phyloP scores from a whole-genome alignment of 139 green algal species.

The Diplosphaera chodatii region DNA sequence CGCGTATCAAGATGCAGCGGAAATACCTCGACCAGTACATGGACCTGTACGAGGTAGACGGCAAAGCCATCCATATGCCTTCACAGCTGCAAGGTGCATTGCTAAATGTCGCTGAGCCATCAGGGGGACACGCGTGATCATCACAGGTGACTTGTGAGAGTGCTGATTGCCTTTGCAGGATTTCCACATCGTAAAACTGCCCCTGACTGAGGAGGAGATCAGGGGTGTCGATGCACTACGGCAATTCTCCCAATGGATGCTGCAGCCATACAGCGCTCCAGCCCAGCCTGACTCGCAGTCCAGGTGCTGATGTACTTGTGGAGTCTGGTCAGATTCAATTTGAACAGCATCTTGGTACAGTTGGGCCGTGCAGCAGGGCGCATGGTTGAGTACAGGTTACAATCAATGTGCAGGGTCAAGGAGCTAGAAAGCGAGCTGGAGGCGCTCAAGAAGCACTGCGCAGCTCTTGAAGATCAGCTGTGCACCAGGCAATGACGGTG shows the following conservation, averaged over 20 bases:
- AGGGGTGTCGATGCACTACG: conserved; percentile 53
- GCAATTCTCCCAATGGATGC: conserved; percentile 58
- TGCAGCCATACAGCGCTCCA: conserved; percentile 46
- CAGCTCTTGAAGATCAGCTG: conserved; percentile 7
- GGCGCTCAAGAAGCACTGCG: conserved; percentile 6
- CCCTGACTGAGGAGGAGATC: conserved; percentile 89
- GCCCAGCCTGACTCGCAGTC: neutral
- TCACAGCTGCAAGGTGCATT: conserved; percentile 23
- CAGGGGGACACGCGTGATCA: too few relatives aligned
- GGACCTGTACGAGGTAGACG: conserved; percentile 95
- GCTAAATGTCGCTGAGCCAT: neutral
- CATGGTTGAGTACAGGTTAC: neutral
- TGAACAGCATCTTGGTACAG: too few relatives aligned
- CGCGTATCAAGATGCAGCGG: conserved; percentile 87
- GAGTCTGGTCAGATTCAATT: too few relatives aligned
- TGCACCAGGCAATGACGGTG: neutral
- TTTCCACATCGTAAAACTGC: conserved; percentile 77
- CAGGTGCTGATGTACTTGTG: neutral
- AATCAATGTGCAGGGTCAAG: conserved; percentile 4
- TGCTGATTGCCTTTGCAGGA: too few relatives aligned
- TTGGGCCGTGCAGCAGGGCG: too few relatives aligned
- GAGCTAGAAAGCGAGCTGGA: conserved; percentile 10
- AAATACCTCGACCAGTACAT: conserved; percentile 88
- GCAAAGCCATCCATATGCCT: too few relatives aligned
- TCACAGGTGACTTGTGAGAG: too few relatives aligned